Conservation (phyloP, 345 rosid species). For the Euphorbia tirucalli region DNA sequence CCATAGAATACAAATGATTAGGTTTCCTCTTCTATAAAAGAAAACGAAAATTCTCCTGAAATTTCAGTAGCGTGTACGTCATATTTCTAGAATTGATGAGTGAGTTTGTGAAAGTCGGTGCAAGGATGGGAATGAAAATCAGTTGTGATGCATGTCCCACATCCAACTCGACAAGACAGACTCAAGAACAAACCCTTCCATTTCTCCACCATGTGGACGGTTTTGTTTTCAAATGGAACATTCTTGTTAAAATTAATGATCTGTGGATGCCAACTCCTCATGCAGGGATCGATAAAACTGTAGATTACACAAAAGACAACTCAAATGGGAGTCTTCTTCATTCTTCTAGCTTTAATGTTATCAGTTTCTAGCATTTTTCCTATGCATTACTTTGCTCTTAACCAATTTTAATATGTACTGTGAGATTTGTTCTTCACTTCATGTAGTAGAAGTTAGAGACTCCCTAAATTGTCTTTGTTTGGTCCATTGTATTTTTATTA, state of each 20-base stretch:
- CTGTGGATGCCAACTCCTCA: neutral
- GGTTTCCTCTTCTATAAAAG: neutral
- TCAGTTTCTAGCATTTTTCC: neutral
- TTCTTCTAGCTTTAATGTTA: neutral
- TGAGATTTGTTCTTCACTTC: neutral
- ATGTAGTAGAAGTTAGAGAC: neutral
- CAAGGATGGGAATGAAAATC: neutral
- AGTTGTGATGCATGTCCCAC: neutral
- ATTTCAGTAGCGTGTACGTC: neutral
- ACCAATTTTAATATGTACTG: neutral
- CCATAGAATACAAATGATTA: neutral
- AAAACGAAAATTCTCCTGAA: neutral
- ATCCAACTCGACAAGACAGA: neutral
- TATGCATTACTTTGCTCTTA: neutral
- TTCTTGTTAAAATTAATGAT: neutral
- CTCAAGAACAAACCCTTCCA: neutral
- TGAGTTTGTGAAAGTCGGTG: neutral
- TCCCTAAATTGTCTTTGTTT: neutral
- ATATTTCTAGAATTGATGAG: neutral
- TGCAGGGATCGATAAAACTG: neutral
- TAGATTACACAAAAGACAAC: neutral
- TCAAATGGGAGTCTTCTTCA: neutral
- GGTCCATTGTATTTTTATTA: neutral
- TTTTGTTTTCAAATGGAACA: neutral
- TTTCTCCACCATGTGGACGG: neutral